These are phyloP conservation scores for Cyamopsis tetragonoloba DNA, from an alignment of 306 rosid species.

Conservation along the genomic window DNA sequence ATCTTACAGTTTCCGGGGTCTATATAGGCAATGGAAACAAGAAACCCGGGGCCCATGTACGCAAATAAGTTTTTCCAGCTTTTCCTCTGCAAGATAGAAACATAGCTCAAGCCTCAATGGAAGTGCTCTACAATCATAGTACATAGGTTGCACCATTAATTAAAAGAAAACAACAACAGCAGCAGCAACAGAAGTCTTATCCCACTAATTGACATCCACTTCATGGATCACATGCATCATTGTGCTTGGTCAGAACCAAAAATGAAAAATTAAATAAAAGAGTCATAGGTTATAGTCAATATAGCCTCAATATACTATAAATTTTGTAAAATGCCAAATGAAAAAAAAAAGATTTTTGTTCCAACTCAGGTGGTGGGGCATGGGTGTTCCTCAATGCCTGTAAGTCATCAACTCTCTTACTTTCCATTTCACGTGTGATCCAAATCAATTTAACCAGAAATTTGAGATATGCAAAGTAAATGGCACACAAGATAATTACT, in stretches of 20 bases:
- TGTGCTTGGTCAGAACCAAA: too few relatives aligned
- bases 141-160: background rate
- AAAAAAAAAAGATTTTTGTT: background rate
- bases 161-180: too few relatives aligned
- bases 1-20: constrained; percentile 98
- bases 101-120: too few relatives aligned
- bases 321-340: background rate
- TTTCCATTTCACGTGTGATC: background rate
- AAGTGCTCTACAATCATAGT: background rate
- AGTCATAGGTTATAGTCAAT: background rate
- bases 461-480: background rate
- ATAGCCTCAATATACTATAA: background rate
- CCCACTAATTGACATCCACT: too few relatives aligned
- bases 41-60: constrained; percentile 98
- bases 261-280: background rate
- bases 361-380: background rate
- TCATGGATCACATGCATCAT: too few relatives aligned
- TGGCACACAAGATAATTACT: background rate
- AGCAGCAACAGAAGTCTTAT: too few relatives aligned
- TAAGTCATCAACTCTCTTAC: background rate
- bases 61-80: constrained; percentile 96
- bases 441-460: background rate
- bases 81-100: constrained; percentile 53
- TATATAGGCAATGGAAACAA: constrained; percentile 95
- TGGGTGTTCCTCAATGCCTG: background rate